A percentile compares a stretch with the other conserved stretches of the same genome.
Conservation (phyloP, 2,329 filamentous ascomycete species). For the Aspergillus fumigatiaffinis region DNA sequence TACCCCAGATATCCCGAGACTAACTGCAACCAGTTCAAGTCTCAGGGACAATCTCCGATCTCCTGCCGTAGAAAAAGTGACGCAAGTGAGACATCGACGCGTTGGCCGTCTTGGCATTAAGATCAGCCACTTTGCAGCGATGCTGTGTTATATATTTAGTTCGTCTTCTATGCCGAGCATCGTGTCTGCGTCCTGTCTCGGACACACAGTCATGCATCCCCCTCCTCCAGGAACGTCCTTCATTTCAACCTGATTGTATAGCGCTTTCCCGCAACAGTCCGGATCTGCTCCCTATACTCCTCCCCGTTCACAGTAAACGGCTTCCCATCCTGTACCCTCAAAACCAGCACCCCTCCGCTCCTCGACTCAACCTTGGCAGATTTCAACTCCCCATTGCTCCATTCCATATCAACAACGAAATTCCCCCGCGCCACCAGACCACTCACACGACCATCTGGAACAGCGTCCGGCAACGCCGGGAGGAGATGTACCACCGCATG, state of each 20-base stretch:
- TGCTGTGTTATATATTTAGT: background rate
- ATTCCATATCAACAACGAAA: conserved; percentile 34
- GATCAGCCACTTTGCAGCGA: background rate
- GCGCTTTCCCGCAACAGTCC: background rate
- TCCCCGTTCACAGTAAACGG: conserved; percentile 1
- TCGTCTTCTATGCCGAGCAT: too few relatives aligned
- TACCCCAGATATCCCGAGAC: too few relatives aligned
- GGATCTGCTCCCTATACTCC: background rate
- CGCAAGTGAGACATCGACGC: too few relatives aligned
- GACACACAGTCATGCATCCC: too few relatives aligned
- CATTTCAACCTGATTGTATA: background rate
- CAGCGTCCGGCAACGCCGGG: conserved; percentile 31
- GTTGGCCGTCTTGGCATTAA: background rate
- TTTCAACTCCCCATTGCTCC: conserved; percentile 18
- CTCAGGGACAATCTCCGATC: too few relatives aligned
- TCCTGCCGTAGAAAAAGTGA: too few relatives aligned
- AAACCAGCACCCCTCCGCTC: background rate
- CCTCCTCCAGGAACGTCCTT: too few relatives aligned
- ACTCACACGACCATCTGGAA: conserved; percentile 26
- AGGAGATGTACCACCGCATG: conserved; percentile 30
- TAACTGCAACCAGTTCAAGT: too few relatives aligned
- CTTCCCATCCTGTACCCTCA: conserved; percentile 4
- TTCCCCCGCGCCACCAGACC: conserved; percentile 33
- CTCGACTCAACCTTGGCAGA: conserved; percentile 9
- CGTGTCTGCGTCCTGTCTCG: too few relatives aligned